phyloP scores from a whole-genome alignment of 2,329 filamentous ascomycete genomes.

The Pseudodiploospora longispora region DNA sequence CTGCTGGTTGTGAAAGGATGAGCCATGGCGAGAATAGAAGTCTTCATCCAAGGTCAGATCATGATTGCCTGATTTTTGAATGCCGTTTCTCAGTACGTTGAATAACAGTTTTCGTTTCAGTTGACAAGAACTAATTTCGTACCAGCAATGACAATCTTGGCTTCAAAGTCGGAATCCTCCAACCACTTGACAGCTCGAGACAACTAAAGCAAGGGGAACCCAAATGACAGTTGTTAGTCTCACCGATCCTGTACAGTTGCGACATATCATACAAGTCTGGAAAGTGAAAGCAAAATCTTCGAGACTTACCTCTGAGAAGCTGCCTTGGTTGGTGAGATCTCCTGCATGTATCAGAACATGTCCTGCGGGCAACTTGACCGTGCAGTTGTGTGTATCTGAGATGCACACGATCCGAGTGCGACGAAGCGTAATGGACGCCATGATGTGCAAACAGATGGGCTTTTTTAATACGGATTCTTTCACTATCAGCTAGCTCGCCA shows the following conservation, averaged over 20 bases:
- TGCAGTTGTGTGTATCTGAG: conserved; percentile 67
- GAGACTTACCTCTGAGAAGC: conserved; percentile 38
- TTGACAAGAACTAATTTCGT: conserved; percentile 9
- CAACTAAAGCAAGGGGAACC: conserved; percentile 27
- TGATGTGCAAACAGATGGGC: neutral
- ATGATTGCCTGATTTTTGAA: conserved; percentile 53
- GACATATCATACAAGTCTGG: no score
- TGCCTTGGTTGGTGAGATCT: conserved; percentile 68
- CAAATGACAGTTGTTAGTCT: neutral
- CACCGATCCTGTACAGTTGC: neutral
- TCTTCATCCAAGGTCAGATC: conserved; percentile 61
- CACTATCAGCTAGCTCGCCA: no score
- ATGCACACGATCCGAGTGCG: conserved; percentile 64
- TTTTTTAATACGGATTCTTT: no score
- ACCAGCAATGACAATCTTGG: conserved; percentile 65
- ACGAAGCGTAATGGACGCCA: conserved; percentile 16
- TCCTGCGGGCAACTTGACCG: conserved; percentile 57
- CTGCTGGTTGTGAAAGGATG: conserved; percentile 47
- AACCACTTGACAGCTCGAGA: conserved; percentile 59
- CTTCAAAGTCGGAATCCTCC: conserved; percentile 57
- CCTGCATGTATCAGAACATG: conserved; percentile 71
- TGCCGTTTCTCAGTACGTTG: neutral
- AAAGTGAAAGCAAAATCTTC: no score
- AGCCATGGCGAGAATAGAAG: conserved; percentile 49
- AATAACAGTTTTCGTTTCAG: no score